Evolutionary conservation across 2,329 filamentous ascomycete species (phyloP).

Genomic region (Fusarium sterilihyphosum): DNA sequence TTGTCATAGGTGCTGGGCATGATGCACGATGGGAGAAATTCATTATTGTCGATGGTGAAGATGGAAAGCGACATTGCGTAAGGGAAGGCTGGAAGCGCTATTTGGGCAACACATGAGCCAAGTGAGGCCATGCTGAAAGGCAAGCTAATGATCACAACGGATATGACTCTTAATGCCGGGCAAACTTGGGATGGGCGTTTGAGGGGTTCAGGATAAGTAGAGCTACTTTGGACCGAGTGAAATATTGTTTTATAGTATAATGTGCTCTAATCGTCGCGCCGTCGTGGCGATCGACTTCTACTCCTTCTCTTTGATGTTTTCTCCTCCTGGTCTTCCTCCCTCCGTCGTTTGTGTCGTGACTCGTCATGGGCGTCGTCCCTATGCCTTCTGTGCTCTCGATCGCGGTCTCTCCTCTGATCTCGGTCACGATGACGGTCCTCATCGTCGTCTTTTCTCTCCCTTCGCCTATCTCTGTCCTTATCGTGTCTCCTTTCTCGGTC

Average conservation of each 20-base stretch:
- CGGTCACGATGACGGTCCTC: conserved; percentile 38
- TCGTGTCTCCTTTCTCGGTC: conserved; percentile 41
- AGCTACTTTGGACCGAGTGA: conserved; percentile 21
- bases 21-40: conserved; percentile 93
- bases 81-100: conserved; percentile 88
- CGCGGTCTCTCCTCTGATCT: conserved; percentile 36
- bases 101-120: conserved; percentile 56
- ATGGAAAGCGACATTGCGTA: conserved; percentile 72
- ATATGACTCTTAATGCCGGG: conserved; percentile 20
- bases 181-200: conserved; percentile 37
- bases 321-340: conserved; percentile 43
- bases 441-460: conserved; percentile 36
- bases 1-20: conserved; percentile 81
- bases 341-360: conserved; percentile 38
- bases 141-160: conserved; percentile 5
- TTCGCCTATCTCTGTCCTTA: conserved; percentile 29
- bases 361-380: conserved; percentile 45
- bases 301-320: conserved; percentile 43
- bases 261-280: conserved; percentile 40
- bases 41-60: conserved; percentile 72
- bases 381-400: conserved; percentile 43
- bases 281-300: conserved; percentile 57
- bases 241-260: conserved; percentile 34
- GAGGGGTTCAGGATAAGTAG: conserved; percentile 29
- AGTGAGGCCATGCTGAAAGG: background rate